Conservation (phyloP, 331 rosid genomes). For the Pyracantha coccinea region DNA sequence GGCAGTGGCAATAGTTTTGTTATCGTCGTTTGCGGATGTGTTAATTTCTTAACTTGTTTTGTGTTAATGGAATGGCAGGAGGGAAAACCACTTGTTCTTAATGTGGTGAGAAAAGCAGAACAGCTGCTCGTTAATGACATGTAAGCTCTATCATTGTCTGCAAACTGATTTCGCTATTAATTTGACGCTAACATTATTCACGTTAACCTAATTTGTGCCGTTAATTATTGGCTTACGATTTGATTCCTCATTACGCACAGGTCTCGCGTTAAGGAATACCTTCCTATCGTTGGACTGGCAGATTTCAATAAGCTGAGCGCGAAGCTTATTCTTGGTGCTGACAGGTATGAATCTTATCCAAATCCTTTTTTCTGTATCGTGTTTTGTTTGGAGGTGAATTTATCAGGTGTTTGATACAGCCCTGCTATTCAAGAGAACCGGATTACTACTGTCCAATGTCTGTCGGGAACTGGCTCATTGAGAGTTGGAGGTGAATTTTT, state of each 20-base stretch:
- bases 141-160: slow-evolving; percentile 13
- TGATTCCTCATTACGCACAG: slow-evolving; percentile 29
- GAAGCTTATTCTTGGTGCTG: slow-evolving; percentile 85
- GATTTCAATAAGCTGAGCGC: slow-evolving; percentile 94
- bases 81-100: slow-evolving; percentile 94
- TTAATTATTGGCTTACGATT: background rate
- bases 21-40: background rate
- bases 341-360: too few relatives aligned
- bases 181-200: background rate
- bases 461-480: slow-evolving; percentile 97
- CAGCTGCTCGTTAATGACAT: slow-evolving; percentile 60
- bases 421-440: slow-evolving; percentile 87
- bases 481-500: slow-evolving; percentile 98
- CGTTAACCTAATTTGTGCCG: background rate
- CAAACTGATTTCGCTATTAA: background rate
- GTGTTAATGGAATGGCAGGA: slow-evolving; percentile 46
- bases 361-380: background rate
- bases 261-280: slow-evolving; percentile 81
- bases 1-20: background rate
- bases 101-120: slow-evolving; percentile 81
- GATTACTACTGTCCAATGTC: slow-evolving; percentile 78
- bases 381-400: background rate
- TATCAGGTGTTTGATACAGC: slow-evolving; percentile 28
- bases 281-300: slow-evolving; percentile 79
- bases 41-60: background rate